Evolutionary conservation across 768 basidiomycete species (phyloP).

Genomic region (Amanita fuliginea): DNA sequence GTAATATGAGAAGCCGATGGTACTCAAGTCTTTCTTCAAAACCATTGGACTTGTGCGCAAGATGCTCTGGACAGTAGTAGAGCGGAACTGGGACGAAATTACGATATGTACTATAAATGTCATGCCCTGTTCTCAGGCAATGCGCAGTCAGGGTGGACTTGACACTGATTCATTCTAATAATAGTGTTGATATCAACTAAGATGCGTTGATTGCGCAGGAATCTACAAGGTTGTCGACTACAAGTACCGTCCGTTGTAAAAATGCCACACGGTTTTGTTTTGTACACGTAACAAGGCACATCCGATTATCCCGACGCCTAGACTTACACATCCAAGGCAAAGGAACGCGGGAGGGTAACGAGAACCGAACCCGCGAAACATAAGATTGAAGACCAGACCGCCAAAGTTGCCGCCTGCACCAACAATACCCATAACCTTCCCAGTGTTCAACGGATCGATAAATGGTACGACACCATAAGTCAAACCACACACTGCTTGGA

Average conservation of each 20-base stretch:
- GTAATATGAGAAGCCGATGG: no score
- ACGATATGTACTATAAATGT: no score
- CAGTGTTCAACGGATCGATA: constrained; percentile 2
- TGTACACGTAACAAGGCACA: neutral
- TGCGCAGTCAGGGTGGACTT: no score
- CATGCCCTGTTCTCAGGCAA: no score
- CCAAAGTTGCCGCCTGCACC: neutral
- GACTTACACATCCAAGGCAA: constrained; percentile 1
- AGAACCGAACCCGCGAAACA: neutral
- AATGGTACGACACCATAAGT: constrained; percentile 1
- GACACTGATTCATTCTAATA: no score
- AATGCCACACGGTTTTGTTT: neutral
- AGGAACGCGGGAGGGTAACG: neutral
- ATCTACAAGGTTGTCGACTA: neutral
- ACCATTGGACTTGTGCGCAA: no score
- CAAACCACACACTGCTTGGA: neutral
- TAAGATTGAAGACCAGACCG: neutral
- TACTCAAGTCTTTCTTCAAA: no score
- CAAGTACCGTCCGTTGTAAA: neutral
- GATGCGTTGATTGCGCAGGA: no score
- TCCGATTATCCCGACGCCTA: neutral
- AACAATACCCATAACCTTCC: constrained; percentile 3
- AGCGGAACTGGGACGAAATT: no score
- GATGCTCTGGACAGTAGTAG: no score
- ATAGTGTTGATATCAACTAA: no score